phyloP scores from a whole-genome alignment of 305 asterid genomes.

The Lippia alba region DNA sequence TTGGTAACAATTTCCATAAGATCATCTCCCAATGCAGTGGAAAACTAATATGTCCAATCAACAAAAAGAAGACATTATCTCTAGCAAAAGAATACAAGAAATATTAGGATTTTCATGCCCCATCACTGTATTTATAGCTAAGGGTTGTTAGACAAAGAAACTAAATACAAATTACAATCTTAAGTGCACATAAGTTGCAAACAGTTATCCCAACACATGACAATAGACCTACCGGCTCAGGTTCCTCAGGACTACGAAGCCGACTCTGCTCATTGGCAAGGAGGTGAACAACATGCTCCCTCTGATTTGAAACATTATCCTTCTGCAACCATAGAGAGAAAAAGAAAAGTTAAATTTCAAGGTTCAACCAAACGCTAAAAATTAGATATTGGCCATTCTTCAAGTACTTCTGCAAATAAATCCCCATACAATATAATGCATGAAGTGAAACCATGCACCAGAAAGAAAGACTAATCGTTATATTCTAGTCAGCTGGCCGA shows the following conservation, averaged over 20 bases:
- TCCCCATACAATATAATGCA: not conserved
- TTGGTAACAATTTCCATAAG: slow-evolving; percentile 20
- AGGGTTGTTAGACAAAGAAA: slow-evolving; percentile 21
- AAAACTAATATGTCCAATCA: slow-evolving; percentile 23
- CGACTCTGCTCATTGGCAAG: slow-evolving; percentile 95
- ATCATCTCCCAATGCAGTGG: slow-evolving; percentile 1
- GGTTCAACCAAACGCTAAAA: slow-evolving; percentile 16
- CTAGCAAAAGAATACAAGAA: slow-evolving; percentile 15
- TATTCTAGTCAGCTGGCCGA: not conserved
- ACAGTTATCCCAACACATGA: slow-evolving; percentile 25
- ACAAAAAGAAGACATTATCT: not conserved
- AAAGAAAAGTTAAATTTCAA: slow-evolving; percentile 11
- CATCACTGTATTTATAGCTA: slow-evolving; percentile 8
- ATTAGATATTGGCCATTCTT: not conserved
- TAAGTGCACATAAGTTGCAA: slow-evolving; percentile 15
- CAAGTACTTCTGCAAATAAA: too few relatives aligned
- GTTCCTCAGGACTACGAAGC: slow-evolving; percentile 77
- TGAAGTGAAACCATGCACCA: not conserved
- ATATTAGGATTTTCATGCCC: slow-evolving; percentile 23
- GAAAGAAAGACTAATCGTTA: slow-evolving; percentile 7
- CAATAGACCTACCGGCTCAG: slow-evolving; percentile 73
- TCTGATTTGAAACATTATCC: slow-evolving; percentile 90
- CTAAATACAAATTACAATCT: slow-evolving; percentile 21
- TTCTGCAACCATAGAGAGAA: slow-evolving; percentile 55
- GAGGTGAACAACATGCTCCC: slow-evolving; percentile 91